Evolutionary conservation across 2,329 filamentous ascomycete species (phyloP), one percentile per base, ranked within the genome.

Genomic region (Colletotrichum sp.): DNA sequence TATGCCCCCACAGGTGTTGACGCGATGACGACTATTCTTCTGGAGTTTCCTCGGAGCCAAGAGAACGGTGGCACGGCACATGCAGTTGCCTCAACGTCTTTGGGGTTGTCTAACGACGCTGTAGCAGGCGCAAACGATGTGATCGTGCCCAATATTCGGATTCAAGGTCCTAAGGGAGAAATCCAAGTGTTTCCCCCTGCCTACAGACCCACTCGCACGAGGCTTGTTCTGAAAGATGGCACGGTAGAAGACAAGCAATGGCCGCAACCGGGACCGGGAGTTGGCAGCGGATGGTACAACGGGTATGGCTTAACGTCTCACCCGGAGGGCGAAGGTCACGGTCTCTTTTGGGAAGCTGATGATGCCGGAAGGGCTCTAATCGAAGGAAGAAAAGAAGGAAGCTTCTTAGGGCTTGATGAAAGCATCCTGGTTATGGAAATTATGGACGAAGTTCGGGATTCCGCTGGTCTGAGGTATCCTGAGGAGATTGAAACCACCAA

Each of bases 281-380:
- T 52, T 21, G 44, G 44, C 44, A 52, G n/a, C 10, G 44, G 44
- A 21, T 52, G 44, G 44, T 52, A 52, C 3, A 52, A 52, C n/a
- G 44, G 44, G 44, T 52, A 21, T 52, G 44, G 44, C 44, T 13
- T n/a, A 52, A 52, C n/a, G 44, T 4, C 44, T 52, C 44, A 52
- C n/a, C 44, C 44, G 34, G 32, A 65, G 9, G 79, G 81, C 78
- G 89, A 86, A 86, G 95, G 95, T 13, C 93, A 95, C 78, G 95
- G 95, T 67, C 96, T 98, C 95, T 97, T 95, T 86, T 96, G 93
- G 93, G 94, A 96, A 84, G 95, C 95, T 2, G 95, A 96, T 83
- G 95, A 95, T 87, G 93, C 92, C 78, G 95, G 93, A 32, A 89
- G 93, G 62, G 95, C 94, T 79, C 82, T 98, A 72, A 89, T 93